These are phyloP conservation scores for Dendrocalamus latiflorus DNA, from an alignment of 202 grass and related monocot genomes.

Conservation along the genomic window DNA sequence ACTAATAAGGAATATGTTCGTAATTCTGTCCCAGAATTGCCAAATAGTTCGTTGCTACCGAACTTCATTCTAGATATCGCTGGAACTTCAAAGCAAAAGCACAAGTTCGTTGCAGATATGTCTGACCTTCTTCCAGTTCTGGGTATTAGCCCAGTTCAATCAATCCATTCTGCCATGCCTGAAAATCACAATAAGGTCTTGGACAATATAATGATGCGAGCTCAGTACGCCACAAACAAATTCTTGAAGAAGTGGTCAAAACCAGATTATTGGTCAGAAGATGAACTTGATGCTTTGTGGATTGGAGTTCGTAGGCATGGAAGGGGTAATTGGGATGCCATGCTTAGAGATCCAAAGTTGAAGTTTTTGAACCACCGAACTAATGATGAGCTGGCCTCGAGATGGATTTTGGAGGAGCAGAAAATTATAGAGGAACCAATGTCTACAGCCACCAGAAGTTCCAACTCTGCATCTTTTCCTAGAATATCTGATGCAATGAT, in stretches of 20 bases:
- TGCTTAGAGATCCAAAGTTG: conserved; percentile 89
- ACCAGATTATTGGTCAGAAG: conserved; percentile 88
- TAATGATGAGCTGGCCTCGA: conserved; percentile 60
- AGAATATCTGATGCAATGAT: conserved; percentile 91
- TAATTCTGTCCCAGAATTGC: conserved; percentile 63
- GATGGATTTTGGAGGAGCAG: conserved; percentile 86
- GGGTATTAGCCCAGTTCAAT: conserved; percentile 57
- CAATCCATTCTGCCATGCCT: conserved; percentile 63
- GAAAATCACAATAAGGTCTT: conserved; percentile 95
- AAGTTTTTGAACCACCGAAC: conserved; percentile 71
- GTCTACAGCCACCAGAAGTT: conserved; percentile 44
- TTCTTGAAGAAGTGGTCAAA: conserved; percentile 79
- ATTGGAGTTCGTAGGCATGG: conserved; percentile 97
- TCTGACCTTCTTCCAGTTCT: conserved; percentile 58
- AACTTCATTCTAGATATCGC: conserved; percentile 56
- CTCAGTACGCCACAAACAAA: conserved; percentile 71
- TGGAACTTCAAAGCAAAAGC: conserved; percentile 65
- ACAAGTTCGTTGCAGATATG: conserved; percentile 39
- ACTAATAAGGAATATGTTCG: conserved; percentile 43
- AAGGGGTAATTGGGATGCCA: conserved; percentile 91
- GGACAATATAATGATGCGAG: conserved; percentile 85
- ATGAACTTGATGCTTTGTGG: conserved; percentile 97
- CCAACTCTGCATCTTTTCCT: conserved; percentile 54
- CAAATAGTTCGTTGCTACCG: conserved; percentile 66
- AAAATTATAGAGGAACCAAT: conserved; percentile 79